Conservation (phyloP, 2,329 filamentous ascomycete species). For the Xylariaceae sp. region DNA sequence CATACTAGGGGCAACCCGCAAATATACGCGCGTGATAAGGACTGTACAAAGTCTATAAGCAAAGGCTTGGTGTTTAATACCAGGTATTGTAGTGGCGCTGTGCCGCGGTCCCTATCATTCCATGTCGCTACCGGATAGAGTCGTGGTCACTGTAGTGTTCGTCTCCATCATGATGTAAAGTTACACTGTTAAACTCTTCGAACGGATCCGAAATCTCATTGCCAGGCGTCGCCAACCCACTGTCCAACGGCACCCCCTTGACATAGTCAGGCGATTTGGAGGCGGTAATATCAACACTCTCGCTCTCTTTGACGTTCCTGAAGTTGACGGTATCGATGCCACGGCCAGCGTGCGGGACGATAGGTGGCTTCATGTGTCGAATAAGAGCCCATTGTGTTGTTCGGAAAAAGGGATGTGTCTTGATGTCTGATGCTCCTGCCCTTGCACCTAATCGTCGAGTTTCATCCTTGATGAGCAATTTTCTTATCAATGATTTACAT, state of each 20-base stretch:
- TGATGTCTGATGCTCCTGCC: slow-evolving; percentile 95
- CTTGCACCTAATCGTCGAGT: slow-evolving; percentile 90
- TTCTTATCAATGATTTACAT: slow-evolving; percentile 95
- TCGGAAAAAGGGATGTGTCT: slow-evolving; percentile 93
- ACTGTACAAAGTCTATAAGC: slow-evolving; percentile 14
- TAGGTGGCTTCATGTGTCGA: slow-evolving; percentile 96
- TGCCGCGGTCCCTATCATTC: neutral
- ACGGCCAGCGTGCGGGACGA: slow-evolving; percentile 88
- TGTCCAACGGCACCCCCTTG: slow-evolving; percentile 86
- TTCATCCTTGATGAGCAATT: slow-evolving; percentile 97
- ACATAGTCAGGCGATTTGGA: slow-evolving; percentile 55
- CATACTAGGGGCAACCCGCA: slow-evolving; percentile 1
- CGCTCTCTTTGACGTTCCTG: slow-evolving; percentile 95
- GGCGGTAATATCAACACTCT: slow-evolving; percentile 84
- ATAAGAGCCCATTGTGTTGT: slow-evolving; percentile 96
- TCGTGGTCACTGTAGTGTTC: slow-evolving; percentile 57
- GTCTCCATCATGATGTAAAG: slow-evolving; percentile 93
- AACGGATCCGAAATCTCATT: slow-evolving; percentile 88
- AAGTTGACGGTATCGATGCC: slow-evolving; percentile 97
- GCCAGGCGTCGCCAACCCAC: slow-evolving; percentile 82
- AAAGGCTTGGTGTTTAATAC: slow-evolving; percentile 8
- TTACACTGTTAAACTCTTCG: slow-evolving; percentile 98
- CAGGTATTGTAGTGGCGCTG: neutral
- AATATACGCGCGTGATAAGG: slow-evolving; percentile 3
- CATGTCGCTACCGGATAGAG: slow-evolving; percentile 25